Percentiles rank a stretch among this genome's conserved stretches.
phyloP scores from a whole-genome alignment of 208 protist species.

The Wallacemonas rigidus region DNA sequence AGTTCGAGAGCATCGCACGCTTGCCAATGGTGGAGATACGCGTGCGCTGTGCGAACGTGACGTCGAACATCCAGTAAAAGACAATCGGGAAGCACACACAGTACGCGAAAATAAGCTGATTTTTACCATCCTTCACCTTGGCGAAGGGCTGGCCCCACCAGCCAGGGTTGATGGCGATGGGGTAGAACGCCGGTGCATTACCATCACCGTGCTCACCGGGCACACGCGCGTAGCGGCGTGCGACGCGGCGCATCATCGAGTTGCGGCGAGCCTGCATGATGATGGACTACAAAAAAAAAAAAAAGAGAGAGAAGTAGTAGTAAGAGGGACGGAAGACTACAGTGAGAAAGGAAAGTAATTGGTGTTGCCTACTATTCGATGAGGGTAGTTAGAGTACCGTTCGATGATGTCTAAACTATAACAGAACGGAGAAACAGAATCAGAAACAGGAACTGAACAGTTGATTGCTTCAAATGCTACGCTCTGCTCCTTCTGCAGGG shows the following conservation, averaged over 20 bases:
- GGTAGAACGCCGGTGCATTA: constrained; percentile 81
- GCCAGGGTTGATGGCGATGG: constrained; percentile 85
- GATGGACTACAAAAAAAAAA: background rate
- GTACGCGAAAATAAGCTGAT: constrained; percentile 71
- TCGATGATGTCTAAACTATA: too few relatives aligned
- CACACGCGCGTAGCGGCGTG: constrained; percentile 83
- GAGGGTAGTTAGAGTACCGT: too few relatives aligned
- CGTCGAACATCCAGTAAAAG: constrained; percentile 81
- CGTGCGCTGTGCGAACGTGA: constrained; percentile 71
- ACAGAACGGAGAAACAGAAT: too few relatives aligned
- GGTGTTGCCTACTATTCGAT: too few relatives aligned
- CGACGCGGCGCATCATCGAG: constrained; percentile 84
- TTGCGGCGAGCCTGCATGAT: constrained; percentile 83
- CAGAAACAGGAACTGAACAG: too few relatives aligned
- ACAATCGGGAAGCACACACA: constrained; percentile 67
- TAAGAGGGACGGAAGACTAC: too few relatives aligned
- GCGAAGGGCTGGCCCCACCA: constrained; percentile 90
- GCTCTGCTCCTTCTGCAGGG: background rate
- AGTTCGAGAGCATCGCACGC: constrained; percentile 76
- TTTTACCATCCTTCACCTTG: constrained; percentile 83
- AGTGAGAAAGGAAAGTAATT: too few relatives aligned
- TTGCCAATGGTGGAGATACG: constrained; percentile 77
- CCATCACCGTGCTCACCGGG: constrained; percentile 85
- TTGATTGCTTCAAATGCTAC: too few relatives aligned
- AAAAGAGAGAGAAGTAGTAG: background rate